These are phyloP conservation scores for Lathyrus aphaca DNA, from an alignment of 306 rosid genomes.

Conservation along the genomic window DNA sequence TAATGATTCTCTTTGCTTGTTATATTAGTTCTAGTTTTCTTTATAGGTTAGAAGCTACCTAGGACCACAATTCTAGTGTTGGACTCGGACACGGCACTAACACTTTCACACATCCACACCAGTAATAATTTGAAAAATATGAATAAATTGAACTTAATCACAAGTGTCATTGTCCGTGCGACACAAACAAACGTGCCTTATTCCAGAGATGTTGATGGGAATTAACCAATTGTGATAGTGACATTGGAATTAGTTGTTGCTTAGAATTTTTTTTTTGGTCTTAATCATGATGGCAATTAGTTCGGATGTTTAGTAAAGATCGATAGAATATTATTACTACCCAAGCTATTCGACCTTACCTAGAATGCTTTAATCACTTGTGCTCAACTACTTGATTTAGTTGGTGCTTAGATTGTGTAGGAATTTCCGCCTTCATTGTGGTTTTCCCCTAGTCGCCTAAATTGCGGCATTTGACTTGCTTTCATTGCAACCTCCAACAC, in stretches of 20 bases:
- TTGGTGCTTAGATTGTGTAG: not conserved
- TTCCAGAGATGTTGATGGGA: not conserved
- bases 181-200: too few relatives aligned
- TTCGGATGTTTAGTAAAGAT: not conserved
- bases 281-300: not conserved
- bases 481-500: too few relatives aligned
- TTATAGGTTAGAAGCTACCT: conserved; percentile 13
- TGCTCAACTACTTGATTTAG: not conserved
- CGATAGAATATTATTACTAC: not conserved
- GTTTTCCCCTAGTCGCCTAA: too few relatives aligned
- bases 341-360: not conserved
- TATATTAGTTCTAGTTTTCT: not conserved
- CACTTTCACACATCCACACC: too few relatives aligned
- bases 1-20: conserved; percentile 8
- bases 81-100: not conserved
- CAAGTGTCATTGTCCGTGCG: too few relatives aligned
- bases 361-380: not conserved
- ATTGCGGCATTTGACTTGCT: too few relatives aligned
- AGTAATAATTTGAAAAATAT: too few relatives aligned
- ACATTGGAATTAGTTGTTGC: conserved; percentile 10
- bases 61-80: not conserved
- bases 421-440: too few relatives aligned
- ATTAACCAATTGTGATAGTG: conserved; percentile 9
- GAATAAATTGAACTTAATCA: too few relatives aligned
- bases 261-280: not conserved